Base-by-base conservation (phyloP, 2,329 filamentous ascomycete genomes). In the Verticillium nonalfalfae region DNA sequence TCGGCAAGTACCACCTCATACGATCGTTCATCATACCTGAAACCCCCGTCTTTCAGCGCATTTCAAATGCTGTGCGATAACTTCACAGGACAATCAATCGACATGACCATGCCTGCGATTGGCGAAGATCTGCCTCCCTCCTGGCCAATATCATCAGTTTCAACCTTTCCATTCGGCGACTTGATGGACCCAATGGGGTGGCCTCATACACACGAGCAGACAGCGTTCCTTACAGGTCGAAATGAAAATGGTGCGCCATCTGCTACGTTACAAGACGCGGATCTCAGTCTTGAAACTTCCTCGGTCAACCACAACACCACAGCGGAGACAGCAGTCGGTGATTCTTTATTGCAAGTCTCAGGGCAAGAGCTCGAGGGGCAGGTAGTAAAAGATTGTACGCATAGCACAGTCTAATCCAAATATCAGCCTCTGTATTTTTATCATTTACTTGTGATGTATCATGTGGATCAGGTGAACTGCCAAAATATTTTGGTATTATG, bases 11-110 rank as follows among this genome's bases (percentile, higher is more conserved):
- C 39, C 15, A 15, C 7, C 18, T 9, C 3, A n/a, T 45, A n/a
- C 39, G 39, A 45, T 15, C 39, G 15, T 2, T n/a, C 39, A n/a
- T 45, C 15, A n/a, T 45, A 45, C 39, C 31, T n/a, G 15, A 58
- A 58, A 18, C 36, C 56, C 18, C 56, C 56, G 3, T 21, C 56
- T 6, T 58, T 58, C 38, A 58, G 56, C 38, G 56, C 56, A 6
- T 58, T 58, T 33, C 56, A 58, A 26, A 58, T 58, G 56, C 56
- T 58, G 14, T 58, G 31, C 56, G 56, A 58, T 45, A 38, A 45
- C 15, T 58, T 31, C 21, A 33, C 56, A 14, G 38, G 14, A 5
- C 56, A 58, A 31, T 58, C 56, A n/a, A 38, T 58, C 35, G 56
- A 58, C 21, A 58, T 58, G 36, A 58, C 56, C 36, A 45, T 58